Evolutionary conservation across 2,329 filamentous ascomycete species (phyloP).

Genomic region (Coleophoma crateriformis): DNA sequence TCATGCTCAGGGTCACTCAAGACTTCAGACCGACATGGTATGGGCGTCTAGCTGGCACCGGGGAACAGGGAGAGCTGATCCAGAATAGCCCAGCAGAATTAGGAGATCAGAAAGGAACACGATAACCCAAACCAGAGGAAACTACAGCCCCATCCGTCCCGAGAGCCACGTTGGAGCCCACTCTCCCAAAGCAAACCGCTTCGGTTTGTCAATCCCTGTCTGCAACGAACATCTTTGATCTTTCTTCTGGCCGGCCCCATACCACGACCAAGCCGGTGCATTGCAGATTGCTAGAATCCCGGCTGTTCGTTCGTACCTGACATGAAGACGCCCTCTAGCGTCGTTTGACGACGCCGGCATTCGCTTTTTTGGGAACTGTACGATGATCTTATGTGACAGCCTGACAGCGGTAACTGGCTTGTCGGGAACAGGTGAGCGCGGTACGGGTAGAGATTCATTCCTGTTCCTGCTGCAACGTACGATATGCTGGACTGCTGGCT

Average conservation of each 20-base stretch:
- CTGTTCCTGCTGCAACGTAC: no score
- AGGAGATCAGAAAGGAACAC: not conserved
- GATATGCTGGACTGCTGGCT: no score
- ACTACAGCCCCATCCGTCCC: not conserved
- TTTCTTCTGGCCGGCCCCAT: not conserved
- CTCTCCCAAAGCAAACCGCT: not conserved
- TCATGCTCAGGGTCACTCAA: no score
- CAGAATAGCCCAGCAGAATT: not conserved
- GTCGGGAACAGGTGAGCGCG: not conserved
- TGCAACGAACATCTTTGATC: not conserved
- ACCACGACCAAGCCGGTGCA: not conserved
- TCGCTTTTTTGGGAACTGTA: not conserved
- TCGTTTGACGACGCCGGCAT: not conserved
- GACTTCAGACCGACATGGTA: no score
- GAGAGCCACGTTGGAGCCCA: not conserved
- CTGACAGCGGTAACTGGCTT: not conserved
- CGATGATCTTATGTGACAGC: conserved; percentile 1
- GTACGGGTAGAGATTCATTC: no score
- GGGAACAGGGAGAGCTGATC: not conserved
- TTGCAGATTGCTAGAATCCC: not conserved
- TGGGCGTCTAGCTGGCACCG: not conserved
- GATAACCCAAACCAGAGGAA: not conserved
- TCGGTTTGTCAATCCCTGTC: not conserved
- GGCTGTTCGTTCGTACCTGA: conserved; percentile 1
- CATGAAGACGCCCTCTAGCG: not conserved